Evolutionary conservation across 768 basidiomycete genomes (phyloP).

Genomic region (Lyophyllum decastes): DNA sequence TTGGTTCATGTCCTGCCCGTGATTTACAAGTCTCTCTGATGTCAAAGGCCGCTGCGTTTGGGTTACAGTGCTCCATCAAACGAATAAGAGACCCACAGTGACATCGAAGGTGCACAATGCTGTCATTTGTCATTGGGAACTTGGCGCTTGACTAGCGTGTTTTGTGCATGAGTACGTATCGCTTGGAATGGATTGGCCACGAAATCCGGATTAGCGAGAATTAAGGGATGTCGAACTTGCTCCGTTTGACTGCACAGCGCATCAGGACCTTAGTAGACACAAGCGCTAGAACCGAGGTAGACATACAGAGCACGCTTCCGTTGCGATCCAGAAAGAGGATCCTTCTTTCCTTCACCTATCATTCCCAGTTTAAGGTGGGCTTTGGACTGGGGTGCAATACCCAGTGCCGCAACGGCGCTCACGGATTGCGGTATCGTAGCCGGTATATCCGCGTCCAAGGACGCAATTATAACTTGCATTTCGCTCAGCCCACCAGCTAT

Average conservation of each 20-base stretch:
- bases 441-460: constrained; percentile 42
- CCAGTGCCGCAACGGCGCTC: constrained; percentile 17
- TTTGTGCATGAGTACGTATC: constrained; percentile 78
- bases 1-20: neutral
- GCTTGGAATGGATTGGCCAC: constrained; percentile 73
- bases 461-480: constrained; percentile 54
- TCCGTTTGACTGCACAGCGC: constrained; percentile 54
- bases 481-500: constrained; percentile 51
- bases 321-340: constrained; percentile 61
- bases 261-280: neutral
- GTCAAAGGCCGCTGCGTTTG: neutral
- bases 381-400: constrained; percentile 22
- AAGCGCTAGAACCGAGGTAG: constrained; percentile 5
- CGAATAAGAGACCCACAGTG: neutral
- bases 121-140: neutral
- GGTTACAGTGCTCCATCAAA: neutral
- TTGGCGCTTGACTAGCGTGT: constrained; percentile 65
- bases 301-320: constrained; percentile 71
- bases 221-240: constrained; percentile 66
- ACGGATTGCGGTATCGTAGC: constrained; percentile 12
- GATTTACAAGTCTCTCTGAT: neutral
- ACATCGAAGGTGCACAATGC: too few species aligned
- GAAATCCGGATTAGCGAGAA: constrained; percentile 67
- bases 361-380: constrained; percentile 40
- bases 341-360: constrained; percentile 68